Evolutionary conservation across 306 rosid genomes (phyloP).

Genomic region (Purshia tridentata): DNA sequence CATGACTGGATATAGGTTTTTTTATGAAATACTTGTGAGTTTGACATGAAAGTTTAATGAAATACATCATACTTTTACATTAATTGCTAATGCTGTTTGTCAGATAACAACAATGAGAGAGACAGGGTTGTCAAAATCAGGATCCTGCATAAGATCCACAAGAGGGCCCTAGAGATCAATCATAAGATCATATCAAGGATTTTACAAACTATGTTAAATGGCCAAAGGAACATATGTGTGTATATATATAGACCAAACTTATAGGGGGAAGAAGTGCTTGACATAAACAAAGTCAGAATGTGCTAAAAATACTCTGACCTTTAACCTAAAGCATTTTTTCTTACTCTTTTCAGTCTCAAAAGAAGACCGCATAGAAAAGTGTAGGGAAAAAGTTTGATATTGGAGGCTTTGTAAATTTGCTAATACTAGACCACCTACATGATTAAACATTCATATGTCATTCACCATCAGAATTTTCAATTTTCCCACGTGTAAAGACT

Average conservation of each 20-base stretch:
- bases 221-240: background rate
- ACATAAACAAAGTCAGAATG: background rate
- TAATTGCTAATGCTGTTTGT: background rate
- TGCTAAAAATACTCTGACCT: background rate
- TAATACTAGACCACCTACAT: too few relatives aligned
- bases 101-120: constrained; percentile 2
- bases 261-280: background rate
- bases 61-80: background rate
- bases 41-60: background rate
- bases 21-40: background rate
- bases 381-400: too few relatives aligned
- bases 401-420: too few relatives aligned
- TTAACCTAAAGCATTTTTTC: background rate
- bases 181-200: background rate
- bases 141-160: background rate
- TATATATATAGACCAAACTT: background rate
- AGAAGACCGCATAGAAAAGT: too few relatives aligned
- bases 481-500: too few relatives aligned
- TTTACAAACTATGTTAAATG: background rate
- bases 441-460: too few relatives aligned
- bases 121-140: background rate
- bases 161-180: background rate
- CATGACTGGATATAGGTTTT: background rate
- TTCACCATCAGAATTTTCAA: too few relatives aligned
- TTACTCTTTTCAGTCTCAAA: too few relatives aligned